These are phyloP conservation scores for Saccharomyces pastorianus DNA, from an alignment of 1,139 yeast genomes.

Conservation along the genomic window DNA sequence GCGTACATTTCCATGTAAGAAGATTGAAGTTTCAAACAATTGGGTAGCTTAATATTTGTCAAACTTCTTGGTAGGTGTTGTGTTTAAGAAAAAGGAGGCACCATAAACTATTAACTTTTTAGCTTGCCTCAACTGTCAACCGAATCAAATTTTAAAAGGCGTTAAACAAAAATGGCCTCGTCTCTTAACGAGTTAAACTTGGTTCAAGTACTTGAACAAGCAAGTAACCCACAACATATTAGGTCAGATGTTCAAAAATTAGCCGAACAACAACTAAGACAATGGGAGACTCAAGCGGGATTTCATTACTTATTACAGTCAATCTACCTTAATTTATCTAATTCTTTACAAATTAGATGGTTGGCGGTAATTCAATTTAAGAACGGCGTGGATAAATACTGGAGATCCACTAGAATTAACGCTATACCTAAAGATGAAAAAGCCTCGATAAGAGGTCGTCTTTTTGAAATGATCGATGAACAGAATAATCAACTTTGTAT, in stretches of 20 bases:
- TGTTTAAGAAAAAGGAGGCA: not conserved
- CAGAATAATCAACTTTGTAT: constrained; percentile 63
- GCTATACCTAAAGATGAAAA: constrained; percentile 67
- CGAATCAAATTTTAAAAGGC: not conserved
- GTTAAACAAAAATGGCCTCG: constrained; percentile 4
- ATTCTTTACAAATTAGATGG: constrained; percentile 69
- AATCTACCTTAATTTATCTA: constrained; percentile 50
- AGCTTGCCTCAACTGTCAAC: not conserved
- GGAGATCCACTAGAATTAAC: constrained; percentile 59
- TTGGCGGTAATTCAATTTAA: constrained; percentile 80
- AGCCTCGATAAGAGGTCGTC: constrained; percentile 45
- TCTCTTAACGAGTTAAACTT: constrained; percentile 21
- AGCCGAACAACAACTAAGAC: constrained; percentile 62
- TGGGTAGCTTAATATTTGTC: not conserved
- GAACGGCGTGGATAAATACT: constrained; percentile 74
- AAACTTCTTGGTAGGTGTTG: not conserved
- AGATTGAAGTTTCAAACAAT: not conserved
- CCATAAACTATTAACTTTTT: not conserved
- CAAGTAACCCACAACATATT: constrained; percentile 45
- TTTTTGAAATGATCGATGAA: constrained; percentile 57
- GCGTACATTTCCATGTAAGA: not conserved
- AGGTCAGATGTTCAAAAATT: constrained; percentile 39
- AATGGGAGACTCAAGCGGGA: constrained; percentile 60
- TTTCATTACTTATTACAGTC: constrained; percentile 50
- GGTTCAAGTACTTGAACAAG: constrained; percentile 38